Percentiles rank a stretch among this genome's conserved stretches.
These are phyloP conservation scores for Edaphochlamys debaryana DNA, from an alignment of 139 green algal genomes.

Conservation along the genomic window DNA sequence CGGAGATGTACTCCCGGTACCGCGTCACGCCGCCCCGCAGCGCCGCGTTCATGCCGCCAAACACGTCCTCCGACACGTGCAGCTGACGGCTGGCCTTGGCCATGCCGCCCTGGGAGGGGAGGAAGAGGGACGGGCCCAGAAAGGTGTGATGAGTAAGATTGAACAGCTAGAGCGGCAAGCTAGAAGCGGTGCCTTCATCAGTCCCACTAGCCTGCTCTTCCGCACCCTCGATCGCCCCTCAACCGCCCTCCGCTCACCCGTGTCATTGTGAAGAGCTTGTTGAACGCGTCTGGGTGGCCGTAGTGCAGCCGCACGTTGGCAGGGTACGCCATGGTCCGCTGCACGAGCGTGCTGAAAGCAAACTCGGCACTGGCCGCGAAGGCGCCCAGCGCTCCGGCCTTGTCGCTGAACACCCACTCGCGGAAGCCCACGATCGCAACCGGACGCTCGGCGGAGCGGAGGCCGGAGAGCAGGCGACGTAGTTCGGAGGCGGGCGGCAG, in stretches of 20 bases:
- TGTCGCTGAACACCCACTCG: constrained; percentile 77
- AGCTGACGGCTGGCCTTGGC: constrained; percentile 58
- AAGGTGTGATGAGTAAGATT: too few species aligned
- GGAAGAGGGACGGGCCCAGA: too few species aligned
- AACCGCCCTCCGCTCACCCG: too few species aligned
- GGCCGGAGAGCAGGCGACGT: background rate
- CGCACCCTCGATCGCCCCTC: too few species aligned
- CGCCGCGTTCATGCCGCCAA: constrained; percentile 81
- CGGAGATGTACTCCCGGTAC: too few species aligned
- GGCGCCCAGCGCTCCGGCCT: constrained; percentile 64
- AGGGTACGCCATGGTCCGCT: constrained; percentile 80
- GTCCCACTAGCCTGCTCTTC: too few species aligned
- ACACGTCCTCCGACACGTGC: constrained; percentile 75
- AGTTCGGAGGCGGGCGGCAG: constrained; percentile 11
- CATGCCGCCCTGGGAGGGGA: constrained; percentile 26
- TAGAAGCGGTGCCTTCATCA: too few species aligned
- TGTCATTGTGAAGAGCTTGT: constrained; percentile 87
- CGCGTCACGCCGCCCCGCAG: constrained; percentile 78
- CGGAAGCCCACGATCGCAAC: constrained; percentile 75
- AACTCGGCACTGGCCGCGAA: constrained; percentile 82
- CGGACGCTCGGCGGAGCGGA: constrained; percentile 32
- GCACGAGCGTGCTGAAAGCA: constrained; percentile 86
- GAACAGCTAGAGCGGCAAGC: too few species aligned
- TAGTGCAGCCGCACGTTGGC: constrained; percentile 87
- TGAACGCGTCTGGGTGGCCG: constrained; percentile 91